Conservation (phyloP, 2,329 filamentous ascomycete species). For the Trichoderma aggressivum region DNA sequence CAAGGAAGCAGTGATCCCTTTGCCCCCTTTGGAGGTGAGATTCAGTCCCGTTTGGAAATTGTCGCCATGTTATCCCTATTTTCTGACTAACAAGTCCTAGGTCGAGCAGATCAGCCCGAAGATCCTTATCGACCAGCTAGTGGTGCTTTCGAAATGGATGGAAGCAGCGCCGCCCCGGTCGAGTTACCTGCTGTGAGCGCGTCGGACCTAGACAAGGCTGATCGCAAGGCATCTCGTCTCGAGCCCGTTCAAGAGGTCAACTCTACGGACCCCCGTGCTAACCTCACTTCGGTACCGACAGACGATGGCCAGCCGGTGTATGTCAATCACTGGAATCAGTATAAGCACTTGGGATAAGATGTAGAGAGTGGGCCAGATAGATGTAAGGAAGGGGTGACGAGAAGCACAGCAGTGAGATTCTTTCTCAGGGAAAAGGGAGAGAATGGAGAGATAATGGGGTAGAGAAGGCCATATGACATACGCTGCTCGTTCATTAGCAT, state of each 20-base stretch:
- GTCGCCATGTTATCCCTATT: not conserved
- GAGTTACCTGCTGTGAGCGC: constrained; percentile 33
- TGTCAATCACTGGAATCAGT: constrained; percentile 40
- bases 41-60: not conserved
- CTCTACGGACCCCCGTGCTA: constrained; percentile 33
- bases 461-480: not conserved
- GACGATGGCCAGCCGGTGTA: constrained; percentile 31
- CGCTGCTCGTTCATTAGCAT: not conserved
- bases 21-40: constrained; percentile 45
- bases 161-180: constrained; percentile 29
- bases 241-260: constrained; percentile 20
- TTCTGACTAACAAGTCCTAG: constrained; percentile 23
- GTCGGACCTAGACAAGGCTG: not conserved
- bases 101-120: constrained; percentile 33
- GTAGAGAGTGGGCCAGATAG: not conserved
- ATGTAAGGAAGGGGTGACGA: not conserved
- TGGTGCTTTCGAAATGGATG: constrained; percentile 40
- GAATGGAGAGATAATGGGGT: not conserved
- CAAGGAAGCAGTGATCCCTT: constrained; percentile 37
- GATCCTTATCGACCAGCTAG: constrained; percentile 27
- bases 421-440: not conserved
- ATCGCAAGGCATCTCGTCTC: not conserved
- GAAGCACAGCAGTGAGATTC: not conserved
- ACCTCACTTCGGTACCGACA: constrained; percentile 33
- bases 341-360: constrained; percentile 5